phyloP scores from a whole-genome alignment of 1,284 basidiomycete species.

The Ceratobasidium sp. region DNA sequence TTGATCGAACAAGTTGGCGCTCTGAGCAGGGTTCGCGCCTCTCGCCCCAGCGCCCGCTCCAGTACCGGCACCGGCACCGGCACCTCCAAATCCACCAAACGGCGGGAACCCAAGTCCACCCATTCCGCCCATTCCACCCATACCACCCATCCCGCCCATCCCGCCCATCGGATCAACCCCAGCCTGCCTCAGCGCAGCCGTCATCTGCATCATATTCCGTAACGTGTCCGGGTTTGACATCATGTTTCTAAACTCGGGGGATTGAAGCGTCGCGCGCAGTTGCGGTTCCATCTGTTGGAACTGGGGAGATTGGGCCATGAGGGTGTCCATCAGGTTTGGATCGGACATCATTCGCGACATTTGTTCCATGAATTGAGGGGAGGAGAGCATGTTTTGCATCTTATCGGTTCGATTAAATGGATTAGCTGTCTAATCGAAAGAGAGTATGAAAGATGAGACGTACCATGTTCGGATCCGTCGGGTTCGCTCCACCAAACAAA shows the following conservation, averaged over 20 bases:
- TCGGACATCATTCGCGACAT: conserved; percentile 82
- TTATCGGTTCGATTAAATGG: conserved; percentile 54
- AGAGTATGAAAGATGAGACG: conserved; percentile 51
- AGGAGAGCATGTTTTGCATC: conserved; percentile 87
- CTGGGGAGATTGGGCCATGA: conserved; percentile 86
- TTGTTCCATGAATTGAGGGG: conserved; percentile 81
- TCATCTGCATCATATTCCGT: conserved; percentile 86
- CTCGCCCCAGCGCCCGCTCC: not conserved
- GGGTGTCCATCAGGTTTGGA: conserved; percentile 84
- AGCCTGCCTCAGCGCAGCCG: conserved; percentile 55
- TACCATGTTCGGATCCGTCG: conserved; percentile 91
- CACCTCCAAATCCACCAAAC: conserved; percentile 48
- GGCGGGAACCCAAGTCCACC: conserved; percentile 39
- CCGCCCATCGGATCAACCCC: conserved; percentile 42
- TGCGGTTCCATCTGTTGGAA: conserved; percentile 83
- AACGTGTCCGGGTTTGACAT: conserved; percentile 86
- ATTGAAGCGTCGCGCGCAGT: conserved; percentile 82
- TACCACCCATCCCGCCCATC: conserved; percentile 52
- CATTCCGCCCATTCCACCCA: conserved; percentile 54
- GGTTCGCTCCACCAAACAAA: conserved; percentile 87
- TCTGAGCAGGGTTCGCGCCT: conserved; percentile 53
- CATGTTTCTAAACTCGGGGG: conserved; percentile 84
- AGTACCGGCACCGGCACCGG: conserved; percentile 49
- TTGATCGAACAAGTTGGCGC: conserved; percentile 51
- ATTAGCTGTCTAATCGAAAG: not conserved